Conservation (phyloP, 768 basidiomycete genomes). For the Trametes meyenii region DNA sequence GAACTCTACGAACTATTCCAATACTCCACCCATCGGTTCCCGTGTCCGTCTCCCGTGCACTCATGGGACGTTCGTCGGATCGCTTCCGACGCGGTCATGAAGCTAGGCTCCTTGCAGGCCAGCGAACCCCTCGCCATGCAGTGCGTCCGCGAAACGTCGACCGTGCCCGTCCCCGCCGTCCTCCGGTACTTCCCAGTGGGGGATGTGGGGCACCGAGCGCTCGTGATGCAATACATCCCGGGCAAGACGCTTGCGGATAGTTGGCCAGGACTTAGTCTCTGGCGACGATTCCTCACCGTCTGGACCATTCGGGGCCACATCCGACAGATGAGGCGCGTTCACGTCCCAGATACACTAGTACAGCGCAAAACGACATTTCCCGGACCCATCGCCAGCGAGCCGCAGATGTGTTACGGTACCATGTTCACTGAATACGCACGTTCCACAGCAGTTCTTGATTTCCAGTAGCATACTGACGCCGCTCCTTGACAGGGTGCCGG, state of each 20-base stretch:
- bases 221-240: slow-evolving; percentile 32
- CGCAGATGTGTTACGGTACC: slow-evolving; percentile 13
- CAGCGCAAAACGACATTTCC: neutral
- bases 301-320: slow-evolving; percentile 32
- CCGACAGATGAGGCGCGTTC: slow-evolving; percentile 26
- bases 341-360: neutral
- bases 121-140: slow-evolving; percentile 4
- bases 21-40: neutral
- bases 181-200: neutral
- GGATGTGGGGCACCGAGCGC: neutral
- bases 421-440: slow-evolving; percentile 29
- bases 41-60: neutral
- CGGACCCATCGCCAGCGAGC: slow-evolving; percentile 6
- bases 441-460: neutral
- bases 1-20: neutral
- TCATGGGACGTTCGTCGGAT: slow-evolving; percentile 2
- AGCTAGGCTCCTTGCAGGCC: neutral
- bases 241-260: slow-evolving; percentile 22
- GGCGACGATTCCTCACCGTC: slow-evolving; percentile 20
- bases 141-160: neutral
- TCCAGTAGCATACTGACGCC: neutral
- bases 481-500: slow-evolving; percentile 25
- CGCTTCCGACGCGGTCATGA: slow-evolving; percentile 14
- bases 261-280: slow-evolving; percentile 28
- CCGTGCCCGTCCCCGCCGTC: slow-evolving; percentile 12